phyloP scores from a whole-genome alignment of 345 rosid genomes.

The Abelmoschus esculentus region DNA sequence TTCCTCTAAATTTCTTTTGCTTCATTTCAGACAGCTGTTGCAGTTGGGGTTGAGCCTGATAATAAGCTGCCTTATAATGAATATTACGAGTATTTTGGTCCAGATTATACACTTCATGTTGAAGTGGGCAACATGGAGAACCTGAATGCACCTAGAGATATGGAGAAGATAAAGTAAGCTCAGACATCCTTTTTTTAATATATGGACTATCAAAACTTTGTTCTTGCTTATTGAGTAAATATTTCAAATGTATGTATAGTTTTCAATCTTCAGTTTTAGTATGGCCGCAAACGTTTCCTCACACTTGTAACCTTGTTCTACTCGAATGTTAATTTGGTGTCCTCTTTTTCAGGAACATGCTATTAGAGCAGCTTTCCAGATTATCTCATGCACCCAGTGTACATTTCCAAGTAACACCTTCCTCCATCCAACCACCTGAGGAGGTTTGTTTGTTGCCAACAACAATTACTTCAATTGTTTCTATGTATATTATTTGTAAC shows the following conservation, averaged over 20 bases:
- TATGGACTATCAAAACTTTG: background rate
- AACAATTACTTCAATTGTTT: background rate
- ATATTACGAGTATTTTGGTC: slow-evolving; percentile 92
- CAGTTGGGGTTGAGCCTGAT: slow-evolving; percentile 96
- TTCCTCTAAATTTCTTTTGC: slow-evolving; percentile 5
- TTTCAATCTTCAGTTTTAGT: background rate
- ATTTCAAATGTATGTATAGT: background rate
- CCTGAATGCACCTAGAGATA: slow-evolving; percentile 63
- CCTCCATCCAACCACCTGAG: slow-evolving; percentile 42
- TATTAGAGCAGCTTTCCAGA: slow-evolving; percentile 43
- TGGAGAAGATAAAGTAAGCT: slow-evolving; percentile 82
- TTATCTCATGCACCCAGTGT: slow-evolving; percentile 58
- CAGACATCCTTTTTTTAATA: background rate
- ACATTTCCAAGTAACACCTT: slow-evolving; percentile 51
- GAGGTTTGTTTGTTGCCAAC: slow-evolving; percentile 46
- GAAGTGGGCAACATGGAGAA: slow-evolving; percentile 76
- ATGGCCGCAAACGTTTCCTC: background rate
- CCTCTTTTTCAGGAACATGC: background rate
- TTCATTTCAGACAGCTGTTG: slow-evolving; percentile 80
- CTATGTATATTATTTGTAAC: background rate
- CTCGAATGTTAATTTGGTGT: background rate
- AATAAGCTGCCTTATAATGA: slow-evolving; percentile 87
- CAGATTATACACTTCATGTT: slow-evolving; percentile 89
- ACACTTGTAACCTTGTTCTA: background rate
- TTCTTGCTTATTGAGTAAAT: background rate